Evolutionary conservation across 208 protist species (phyloP).

Genomic region (Leishmania lainsoni): DNA sequence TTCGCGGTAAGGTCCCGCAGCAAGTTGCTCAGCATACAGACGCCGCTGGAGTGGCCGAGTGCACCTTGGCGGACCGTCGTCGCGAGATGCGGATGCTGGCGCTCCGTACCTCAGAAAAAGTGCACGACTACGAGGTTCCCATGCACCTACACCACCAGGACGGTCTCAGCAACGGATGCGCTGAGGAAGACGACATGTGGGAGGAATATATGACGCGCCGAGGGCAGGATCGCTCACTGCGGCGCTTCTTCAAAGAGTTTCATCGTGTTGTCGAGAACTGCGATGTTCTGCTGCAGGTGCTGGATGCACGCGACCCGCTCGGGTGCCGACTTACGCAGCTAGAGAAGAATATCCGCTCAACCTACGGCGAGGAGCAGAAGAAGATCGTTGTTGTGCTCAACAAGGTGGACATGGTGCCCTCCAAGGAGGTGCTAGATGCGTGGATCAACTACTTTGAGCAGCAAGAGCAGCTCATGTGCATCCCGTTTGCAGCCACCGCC

Average conservation of each 20-base stretch:
- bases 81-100: constrained; percentile 78
- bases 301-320: constrained; percentile 97
- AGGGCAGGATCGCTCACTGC: constrained; percentile 70
- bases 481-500: constrained; percentile 90
- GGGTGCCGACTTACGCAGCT: constrained; percentile 94
- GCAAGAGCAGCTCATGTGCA: constrained; percentile 76
- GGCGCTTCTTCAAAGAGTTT: constrained; percentile 92
- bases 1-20: constrained; percentile 27
- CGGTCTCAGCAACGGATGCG: constrained; percentile 9
- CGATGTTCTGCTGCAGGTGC: constrained; percentile 97
- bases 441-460: constrained; percentile 90
- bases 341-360: constrained; percentile 91
- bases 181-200: constrained; percentile 36
- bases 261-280: constrained; percentile 90
- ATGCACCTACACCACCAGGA: constrained; percentile 34
- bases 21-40: background rate
- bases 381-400: constrained; percentile 96
- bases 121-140: constrained; percentile 78
- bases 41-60: constrained; percentile 22
- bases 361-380: constrained; percentile 92
- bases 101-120: constrained; percentile 69
- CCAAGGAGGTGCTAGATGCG: constrained; percentile 85
- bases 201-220: constrained; percentile 60
- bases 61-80: constrained; percentile 46
- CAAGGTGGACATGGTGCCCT: constrained; percentile 97